Percentiles rank a stretch among this genome's conserved stretches.
These are phyloP conservation scores for Saturnispora zaruensis DNA, from an alignment of 805 yeast genomes.

Conservation along the genomic window DNA sequence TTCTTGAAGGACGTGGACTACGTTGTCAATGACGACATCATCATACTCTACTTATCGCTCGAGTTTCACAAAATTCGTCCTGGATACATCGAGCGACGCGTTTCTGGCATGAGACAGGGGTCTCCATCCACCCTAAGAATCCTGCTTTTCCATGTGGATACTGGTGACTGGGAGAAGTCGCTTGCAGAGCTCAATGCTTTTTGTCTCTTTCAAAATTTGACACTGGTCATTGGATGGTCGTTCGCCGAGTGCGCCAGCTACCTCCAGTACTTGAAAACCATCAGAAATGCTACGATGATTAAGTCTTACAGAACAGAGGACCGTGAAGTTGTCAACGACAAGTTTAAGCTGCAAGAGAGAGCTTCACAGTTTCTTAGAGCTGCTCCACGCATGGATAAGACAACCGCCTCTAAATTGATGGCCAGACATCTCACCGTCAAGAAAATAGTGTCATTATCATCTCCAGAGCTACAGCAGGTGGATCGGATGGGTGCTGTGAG, in stretches of 20 bases:
- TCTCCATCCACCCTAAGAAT: conserved; percentile 31
- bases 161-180: conserved; percentile 45
- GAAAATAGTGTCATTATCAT: conserved; percentile 4
- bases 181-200: conserved; percentile 39
- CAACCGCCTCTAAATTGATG: conserved; percentile 3
- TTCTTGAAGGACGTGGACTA: conserved; percentile 51
- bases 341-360: conserved; percentile 30
- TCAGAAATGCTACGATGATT: conserved; percentile 31
- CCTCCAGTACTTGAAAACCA: conserved; percentile 27
- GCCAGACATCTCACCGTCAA: conserved; percentile 5
- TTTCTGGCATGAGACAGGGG: conserved; percentile 29
- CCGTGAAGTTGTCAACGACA: conserved; percentile 21
- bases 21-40: conserved; percentile 46
- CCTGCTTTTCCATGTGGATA: conserved; percentile 55
- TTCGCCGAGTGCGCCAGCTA: conserved; percentile 47
- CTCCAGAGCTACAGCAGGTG: conserved; percentile 3
- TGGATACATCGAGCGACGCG: conserved; percentile 57
- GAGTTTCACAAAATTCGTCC: conserved; percentile 72
- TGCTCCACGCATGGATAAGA: conserved; percentile 6
- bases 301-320: conserved; percentile 26
- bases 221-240: conserved; percentile 45
- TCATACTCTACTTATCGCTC: conserved; percentile 54
- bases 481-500: conserved; percentile 11
- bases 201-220: conserved; percentile 41
- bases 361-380: conserved; percentile 5